These are phyloP conservation scores for Auricularia heimuer DNA, from an alignment of 768 basidiomycete species.

Conservation along the genomic window DNA sequence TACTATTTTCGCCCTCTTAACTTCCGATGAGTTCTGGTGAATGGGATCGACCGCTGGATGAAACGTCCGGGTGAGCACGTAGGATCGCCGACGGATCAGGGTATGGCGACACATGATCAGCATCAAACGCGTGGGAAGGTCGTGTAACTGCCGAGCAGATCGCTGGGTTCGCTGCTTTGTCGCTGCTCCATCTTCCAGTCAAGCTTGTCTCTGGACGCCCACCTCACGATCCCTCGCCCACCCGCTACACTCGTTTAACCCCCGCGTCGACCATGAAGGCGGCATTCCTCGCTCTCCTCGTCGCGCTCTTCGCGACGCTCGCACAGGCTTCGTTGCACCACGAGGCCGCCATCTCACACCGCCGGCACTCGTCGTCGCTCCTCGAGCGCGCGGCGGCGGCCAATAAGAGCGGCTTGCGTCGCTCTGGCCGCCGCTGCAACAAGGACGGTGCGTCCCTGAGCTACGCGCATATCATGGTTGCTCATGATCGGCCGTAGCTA, in stretches of 20 bases:
- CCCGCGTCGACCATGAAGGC: background rate
- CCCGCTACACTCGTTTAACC: background rate
- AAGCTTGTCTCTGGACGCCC: background rate
- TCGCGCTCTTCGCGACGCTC: background rate
- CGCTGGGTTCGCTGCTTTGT: background rate
- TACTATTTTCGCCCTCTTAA: too few species aligned
- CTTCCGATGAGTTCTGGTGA: too few species aligned
- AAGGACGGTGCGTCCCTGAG: background rate
- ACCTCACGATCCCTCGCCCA: background rate
- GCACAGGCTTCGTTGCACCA: background rate
- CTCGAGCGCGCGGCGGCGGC: background rate
- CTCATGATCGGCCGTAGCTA: background rate
- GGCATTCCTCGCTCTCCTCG: background rate
- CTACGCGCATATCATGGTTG: background rate
- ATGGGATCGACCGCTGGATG: too few species aligned
- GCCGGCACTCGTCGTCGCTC: background rate
- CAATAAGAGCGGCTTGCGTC: background rate
- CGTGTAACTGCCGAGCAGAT: too few species aligned
- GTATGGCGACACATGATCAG: too few species aligned
- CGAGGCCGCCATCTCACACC: background rate
- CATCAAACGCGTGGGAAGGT: too few species aligned
- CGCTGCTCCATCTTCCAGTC: background rate
- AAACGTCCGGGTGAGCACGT: too few species aligned
- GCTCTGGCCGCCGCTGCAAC: background rate
- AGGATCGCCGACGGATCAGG: too few species aligned